A percentile compares a stretch with the other conserved stretches of the same genome.
phyloP scores from a whole-genome alignment of 2,329 filamentous ascomycete species.

The Diaporthe helianthi region DNA sequence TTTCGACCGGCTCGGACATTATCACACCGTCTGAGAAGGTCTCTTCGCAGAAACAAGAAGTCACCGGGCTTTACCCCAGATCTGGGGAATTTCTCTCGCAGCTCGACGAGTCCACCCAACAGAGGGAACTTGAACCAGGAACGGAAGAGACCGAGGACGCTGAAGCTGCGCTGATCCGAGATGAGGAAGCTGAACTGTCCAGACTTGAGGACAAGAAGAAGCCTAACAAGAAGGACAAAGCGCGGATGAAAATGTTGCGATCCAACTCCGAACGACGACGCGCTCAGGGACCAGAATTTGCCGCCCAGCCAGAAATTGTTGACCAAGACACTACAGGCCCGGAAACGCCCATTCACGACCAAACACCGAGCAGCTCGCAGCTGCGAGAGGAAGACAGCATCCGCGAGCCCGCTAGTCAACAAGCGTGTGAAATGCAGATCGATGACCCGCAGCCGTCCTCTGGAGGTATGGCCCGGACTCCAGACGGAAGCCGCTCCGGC shows the following conservation, averaged over 20 bases:
- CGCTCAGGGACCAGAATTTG: slow-evolving; percentile 26
- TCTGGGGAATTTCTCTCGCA: background rate
- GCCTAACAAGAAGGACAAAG: slow-evolving; percentile 32
- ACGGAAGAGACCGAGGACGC: background rate
- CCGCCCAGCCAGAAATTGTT: background rate
- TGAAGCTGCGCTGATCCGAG: slow-evolving; percentile 1
- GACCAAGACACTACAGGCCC: background rate
- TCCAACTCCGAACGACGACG: slow-evolving; percentile 26
- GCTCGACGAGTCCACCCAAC: background rate
- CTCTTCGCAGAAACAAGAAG: background rate
- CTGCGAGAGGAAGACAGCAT: background rate
- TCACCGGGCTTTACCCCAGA: background rate
- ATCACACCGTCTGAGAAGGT: background rate
- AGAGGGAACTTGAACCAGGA: background rate
- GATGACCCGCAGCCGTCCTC: background rate
- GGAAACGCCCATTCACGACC: background rate
- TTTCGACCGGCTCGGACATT: background rate
- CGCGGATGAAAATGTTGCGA: slow-evolving; percentile 25
- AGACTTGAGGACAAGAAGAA: slow-evolving; percentile 31
- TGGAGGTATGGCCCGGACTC: background rate
- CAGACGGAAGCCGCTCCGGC: background rate
- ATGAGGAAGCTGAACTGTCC: slow-evolving; percentile 28
- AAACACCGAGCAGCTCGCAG: background rate
- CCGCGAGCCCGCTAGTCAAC: background rate
- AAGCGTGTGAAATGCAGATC: background rate